These are phyloP conservation scores for Mucor mucedo DNA, from an alignment of 371 early-diverging fungal genomes.

Conservation along the genomic window DNA sequence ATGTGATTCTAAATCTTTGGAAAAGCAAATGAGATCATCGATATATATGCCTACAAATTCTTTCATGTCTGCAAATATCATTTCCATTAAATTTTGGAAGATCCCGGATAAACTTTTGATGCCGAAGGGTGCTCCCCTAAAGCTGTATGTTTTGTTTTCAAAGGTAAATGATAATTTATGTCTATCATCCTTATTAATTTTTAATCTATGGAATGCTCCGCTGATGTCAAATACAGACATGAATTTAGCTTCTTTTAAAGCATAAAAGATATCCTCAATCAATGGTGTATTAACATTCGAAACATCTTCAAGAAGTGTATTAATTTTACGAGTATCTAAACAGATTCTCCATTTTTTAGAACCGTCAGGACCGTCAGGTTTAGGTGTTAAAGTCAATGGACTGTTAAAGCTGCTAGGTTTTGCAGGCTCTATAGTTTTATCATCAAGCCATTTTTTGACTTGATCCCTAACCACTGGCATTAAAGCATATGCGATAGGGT, in stretches of 20 bases:
- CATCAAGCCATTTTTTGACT: constrained; percentile 12
- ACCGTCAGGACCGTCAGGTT: not conserved
- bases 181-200: not conserved
- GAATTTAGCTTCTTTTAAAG: not conserved
- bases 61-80: not conserved
- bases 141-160: not conserved
- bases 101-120: constrained; percentile 1
- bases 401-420: not conserved
- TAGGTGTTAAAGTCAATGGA: not conserved
- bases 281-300: not conserved
- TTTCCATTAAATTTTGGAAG: constrained; percentile 1
- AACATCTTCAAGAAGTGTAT: not conserved
- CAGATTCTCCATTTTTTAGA: not conserved
- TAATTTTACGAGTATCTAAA: not conserved
- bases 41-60: not conserved
- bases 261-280: not conserved
- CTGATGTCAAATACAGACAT: not conserved
- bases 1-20: not conserved
- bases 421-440: not conserved
- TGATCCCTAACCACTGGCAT: constrained; percentile 2
- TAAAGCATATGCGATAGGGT: constrained; percentile 5
- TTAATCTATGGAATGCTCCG: constrained; percentile 1
- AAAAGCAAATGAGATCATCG: not conserved
- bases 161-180: not conserved
- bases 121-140: not conserved